Conservation (phyloP, 495 filamentous ascomycete genomes). For the Cercophora scortea region DNA sequence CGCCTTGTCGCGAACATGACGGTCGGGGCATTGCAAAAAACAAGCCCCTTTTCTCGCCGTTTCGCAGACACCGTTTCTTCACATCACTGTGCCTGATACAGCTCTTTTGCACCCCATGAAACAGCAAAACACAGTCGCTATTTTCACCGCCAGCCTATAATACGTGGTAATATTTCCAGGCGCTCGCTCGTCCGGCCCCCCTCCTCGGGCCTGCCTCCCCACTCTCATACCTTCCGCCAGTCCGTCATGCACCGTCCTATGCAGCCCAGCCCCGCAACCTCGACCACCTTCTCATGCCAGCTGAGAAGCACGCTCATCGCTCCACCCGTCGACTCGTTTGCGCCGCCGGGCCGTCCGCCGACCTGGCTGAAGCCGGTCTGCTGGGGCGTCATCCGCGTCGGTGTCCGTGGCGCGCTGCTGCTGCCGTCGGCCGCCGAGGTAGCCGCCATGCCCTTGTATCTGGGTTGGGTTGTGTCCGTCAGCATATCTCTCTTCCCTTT, state of each 20-base stretch:
- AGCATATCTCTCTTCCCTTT: background rate
- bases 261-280: slow-evolving; percentile 76
- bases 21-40: too few relatives aligned
- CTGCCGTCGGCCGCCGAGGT: slow-evolving; percentile 12
- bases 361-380: slow-evolving; percentile 79
- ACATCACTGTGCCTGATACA: too few relatives aligned
- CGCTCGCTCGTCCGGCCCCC: background rate
- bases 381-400: slow-evolving; percentile 61
- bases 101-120: too few relatives aligned
- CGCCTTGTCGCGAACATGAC: too few relatives aligned
- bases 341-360: slow-evolving; percentile 51
- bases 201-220: background rate
- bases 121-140: too few relatives aligned
- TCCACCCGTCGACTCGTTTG: slow-evolving; percentile 69
- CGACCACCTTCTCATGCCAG: slow-evolving; percentile 94
- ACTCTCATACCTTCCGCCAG: slow-evolving; percentile 70
- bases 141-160: too few relatives aligned
- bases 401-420: slow-evolving; percentile 28
- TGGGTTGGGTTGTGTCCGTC: slow-evolving; percentile 10
- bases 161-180: too few relatives aligned
- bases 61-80: too few relatives aligned
- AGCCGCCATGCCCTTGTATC: slow-evolving; percentile 79
- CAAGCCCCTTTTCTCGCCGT: too few relatives aligned
- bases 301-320: slow-evolving; percentile 89
- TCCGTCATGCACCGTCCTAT: slow-evolving; percentile 91